Evolutionary conservation across 2,329 filamentous ascomycete genomes (phyloP).

Genomic region (Zopfia rhizophila): DNA sequence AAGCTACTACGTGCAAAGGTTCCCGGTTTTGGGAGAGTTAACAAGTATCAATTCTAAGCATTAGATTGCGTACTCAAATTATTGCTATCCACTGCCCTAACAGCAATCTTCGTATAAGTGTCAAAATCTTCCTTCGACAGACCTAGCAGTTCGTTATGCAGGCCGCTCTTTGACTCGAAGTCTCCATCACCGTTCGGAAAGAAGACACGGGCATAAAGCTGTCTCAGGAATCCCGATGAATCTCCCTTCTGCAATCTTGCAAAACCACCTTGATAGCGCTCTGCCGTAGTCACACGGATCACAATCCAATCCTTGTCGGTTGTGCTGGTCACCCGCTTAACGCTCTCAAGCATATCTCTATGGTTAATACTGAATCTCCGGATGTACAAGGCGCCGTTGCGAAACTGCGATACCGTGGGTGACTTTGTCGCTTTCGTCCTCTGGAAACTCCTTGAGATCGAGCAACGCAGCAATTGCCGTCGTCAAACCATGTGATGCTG

Average conservation of each 20-base stretch:
- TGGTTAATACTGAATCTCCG: constrained; percentile 51
- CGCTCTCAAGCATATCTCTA: constrained; percentile 47
- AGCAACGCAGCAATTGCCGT: constrained; percentile 42
- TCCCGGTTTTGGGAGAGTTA: no score
- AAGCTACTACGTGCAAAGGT: no score
- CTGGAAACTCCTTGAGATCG: constrained; percentile 36
- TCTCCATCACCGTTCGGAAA: constrained; percentile 19
- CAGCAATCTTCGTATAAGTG: constrained; percentile 61
- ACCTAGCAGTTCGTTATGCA: constrained; percentile 65
- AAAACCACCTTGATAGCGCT: constrained; percentile 52
- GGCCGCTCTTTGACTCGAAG: constrained; percentile 40
- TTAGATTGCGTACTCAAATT: no score
- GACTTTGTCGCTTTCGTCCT: constrained; percentile 23
- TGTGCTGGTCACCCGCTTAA: constrained; percentile 46
- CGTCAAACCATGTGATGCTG: constrained; percentile 18
- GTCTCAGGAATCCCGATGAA: constrained; percentile 55
- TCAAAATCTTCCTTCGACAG: constrained; percentile 70
- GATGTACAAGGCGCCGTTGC: constrained; percentile 50
- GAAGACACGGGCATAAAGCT: constrained; percentile 31
- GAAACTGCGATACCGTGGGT: constrained; percentile 26
- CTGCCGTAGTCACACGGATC: constrained; percentile 24
- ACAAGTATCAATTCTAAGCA: no score
- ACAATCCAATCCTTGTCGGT: constrained; percentile 50
- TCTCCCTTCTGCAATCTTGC: constrained; percentile 59
- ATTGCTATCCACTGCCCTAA: no score